Conservation (phyloP, 2,329 filamentous ascomycete genomes). For the Botrytis aclada region DNA sequence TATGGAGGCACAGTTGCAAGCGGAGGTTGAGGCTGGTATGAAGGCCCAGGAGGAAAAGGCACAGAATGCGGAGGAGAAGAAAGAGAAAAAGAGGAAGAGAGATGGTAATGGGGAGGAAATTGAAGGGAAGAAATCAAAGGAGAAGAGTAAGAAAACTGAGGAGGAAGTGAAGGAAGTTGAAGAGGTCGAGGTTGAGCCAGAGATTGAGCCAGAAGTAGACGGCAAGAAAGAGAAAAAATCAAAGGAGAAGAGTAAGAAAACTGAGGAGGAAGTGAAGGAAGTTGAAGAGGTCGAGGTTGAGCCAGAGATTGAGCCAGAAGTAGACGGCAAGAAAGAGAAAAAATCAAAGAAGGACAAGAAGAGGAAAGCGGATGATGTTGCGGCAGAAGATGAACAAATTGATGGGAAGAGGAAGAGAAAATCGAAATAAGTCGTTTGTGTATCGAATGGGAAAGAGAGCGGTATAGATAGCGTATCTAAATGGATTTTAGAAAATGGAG, state of each 20-base stretch:
- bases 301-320: conserved; percentile 7
- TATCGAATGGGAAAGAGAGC: not conserved
- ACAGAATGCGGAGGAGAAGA: conserved; percentile 22
- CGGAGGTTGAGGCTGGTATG: conserved; percentile 28
- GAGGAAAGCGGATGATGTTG: conserved; percentile 11
- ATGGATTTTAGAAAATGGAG: not conserved
- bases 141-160: conserved; percentile 14
- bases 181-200: conserved; percentile 3
- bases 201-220: conserved; percentile 8
- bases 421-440: not conserved
- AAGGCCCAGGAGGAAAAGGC: conserved; percentile 23
- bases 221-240: conserved; percentile 16
- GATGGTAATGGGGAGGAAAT: conserved; percentile 12
- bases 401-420: conserved; percentile 10
- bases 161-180: not conserved
- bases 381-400: not conserved
- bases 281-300: not conserved
- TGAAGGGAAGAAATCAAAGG: conserved; percentile 21
- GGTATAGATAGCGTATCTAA: not conserved
- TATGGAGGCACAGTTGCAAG: conserved; percentile 28
- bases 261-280: conserved; percentile 1
- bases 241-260: conserved; percentile 20
- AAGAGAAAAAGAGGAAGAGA: conserved; percentile 24
- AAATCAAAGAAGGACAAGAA: conserved; percentile 12
- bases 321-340: conserved; percentile 9